A percentile compares a stretch with the other conserved stretches of the same genome.
Evolutionary conservation across 176 grass and related monocot species (phyloP).

Genomic region (Thalia dealbata): DNA sequence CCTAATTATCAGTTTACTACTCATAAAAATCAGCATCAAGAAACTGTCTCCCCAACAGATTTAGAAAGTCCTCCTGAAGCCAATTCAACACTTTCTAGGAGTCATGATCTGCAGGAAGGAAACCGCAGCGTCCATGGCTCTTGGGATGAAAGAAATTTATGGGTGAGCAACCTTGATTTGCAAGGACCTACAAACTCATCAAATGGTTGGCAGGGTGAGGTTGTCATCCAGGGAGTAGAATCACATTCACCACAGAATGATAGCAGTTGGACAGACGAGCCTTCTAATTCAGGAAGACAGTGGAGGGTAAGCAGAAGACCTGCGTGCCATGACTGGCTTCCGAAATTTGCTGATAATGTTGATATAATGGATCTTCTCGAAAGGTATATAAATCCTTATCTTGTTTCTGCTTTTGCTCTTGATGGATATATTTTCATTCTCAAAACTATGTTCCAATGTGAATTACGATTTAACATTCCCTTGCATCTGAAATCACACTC

Average conservation of each 20-base stretch:
- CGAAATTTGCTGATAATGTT: constrained; percentile 38
- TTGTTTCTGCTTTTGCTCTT: neutral
- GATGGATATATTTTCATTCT: neutral
- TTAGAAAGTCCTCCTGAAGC: constrained; percentile 28
- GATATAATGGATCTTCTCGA: constrained; percentile 83
- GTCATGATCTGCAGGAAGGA: constrained; percentile 49
- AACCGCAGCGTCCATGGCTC: constrained; percentile 47
- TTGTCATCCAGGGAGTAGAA: constrained; percentile 38
- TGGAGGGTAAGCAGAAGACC: constrained; percentile 32
- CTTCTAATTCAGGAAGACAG: constrained; percentile 71
- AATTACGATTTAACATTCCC: neutral
- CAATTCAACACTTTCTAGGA: constrained; percentile 43
- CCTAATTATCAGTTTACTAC: constrained; percentile 18
- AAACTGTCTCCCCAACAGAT: constrained; percentile 39
- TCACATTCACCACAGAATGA: constrained; percentile 39
- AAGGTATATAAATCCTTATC: constrained; percentile 36
- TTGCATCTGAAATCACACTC: neutral
- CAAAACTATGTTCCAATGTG: neutral
- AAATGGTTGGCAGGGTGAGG: constrained; percentile 45
- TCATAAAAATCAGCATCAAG: constrained; percentile 29
- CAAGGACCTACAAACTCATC: constrained; percentile 49
- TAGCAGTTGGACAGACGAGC: constrained; percentile 57
- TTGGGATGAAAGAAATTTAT: constrained; percentile 84
- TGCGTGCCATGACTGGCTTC: constrained; percentile 29
- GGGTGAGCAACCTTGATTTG: constrained; percentile 66